Evolutionary conservation across 768 basidiomycete species (phyloP), one percentile per base, ranked within the genome.

Genomic region (Pseudohyphozyma bogoriensis): DNA sequence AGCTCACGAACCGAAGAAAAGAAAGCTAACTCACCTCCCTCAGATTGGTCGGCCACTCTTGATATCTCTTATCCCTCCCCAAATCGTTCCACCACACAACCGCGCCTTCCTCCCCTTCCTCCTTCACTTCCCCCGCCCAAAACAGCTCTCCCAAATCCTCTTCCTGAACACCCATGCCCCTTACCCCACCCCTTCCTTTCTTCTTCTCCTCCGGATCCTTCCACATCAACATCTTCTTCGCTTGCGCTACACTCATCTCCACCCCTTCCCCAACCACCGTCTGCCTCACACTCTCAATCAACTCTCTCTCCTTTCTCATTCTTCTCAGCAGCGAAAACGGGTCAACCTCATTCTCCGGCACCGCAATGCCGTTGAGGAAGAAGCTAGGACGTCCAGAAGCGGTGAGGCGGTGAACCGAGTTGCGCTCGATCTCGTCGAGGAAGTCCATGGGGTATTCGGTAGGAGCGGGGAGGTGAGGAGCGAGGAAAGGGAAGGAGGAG

Each of bases 71-170:
- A 73, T 97, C 95, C 64, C 82, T 86, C 75, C 88, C 85, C 24
- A 97, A 74, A 70, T 99, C 84, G 72, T 97, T 99, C 85, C 85
- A 87, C 82, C 87, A 97, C 1, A 84, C 70, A 40, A 92, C 79
- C 5, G 86, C 78, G n/a, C n/a, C n/a, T n/a, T n/a, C n/a, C 15
- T 75, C 78, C 0, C 85, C 89, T 2, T 81, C 88, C 71, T 99
- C 95, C 4, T 71, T 69, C 22, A 87, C 77, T 73, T 99, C 93
- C 59, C 86, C 89, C 1, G 90, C 85, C 73, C 97, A 95, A 59
- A 93, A 85, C n/a, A 95, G 66, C 1, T 85, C 87, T 45, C 70
- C 71, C 18, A 73, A 58, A n/a, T 44, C 36, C 29, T 64, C 68
- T 0, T 46, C 44, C n/a, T 24, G 50, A 22, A 64, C 42, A 1